Base-by-base conservation (phyloP, 1,139 yeast genomes). In the Hanseniaspora sp. region DNA sequence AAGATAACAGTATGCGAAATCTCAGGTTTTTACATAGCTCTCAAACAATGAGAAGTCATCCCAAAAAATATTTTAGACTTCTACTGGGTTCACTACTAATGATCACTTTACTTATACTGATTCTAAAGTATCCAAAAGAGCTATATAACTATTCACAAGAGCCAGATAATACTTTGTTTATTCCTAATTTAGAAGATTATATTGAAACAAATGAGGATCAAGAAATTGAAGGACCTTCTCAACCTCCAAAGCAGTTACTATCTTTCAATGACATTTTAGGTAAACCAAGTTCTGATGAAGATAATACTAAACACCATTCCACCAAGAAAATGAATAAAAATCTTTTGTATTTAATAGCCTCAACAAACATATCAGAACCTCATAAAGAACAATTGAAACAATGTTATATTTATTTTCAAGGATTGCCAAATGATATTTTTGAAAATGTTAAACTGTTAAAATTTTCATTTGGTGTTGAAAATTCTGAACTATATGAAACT, bases 181-280 rank as follows among this genome's bases (percentile, higher is more conserved):
- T 23, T 3, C 23, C 23, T 23, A 23, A 23, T 23, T 23, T 23
- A 23, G 23, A 23, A 23, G 23, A 23, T 3, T 23, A 23, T 23
- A 23, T 4, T 23, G 23, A 23, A 23, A 31, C 31, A n/a, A 28
- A 17, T 9, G 34, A 1, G 5, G 33, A 29, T 1, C 17, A 35
- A 2, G 38, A 17, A 12, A 17, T 23, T 23, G 23, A 43, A 5
- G 28, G 35, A 9, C 3, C 1, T 7, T 11, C 39, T 13, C 23
- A 30, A 13, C 12, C 45, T 13, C 7, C 37, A 9, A 51, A 38
- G 18, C 23, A 44, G 8, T 37, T 51, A 33, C 40, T 51, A 13
- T 51, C 54, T 5, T 51, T 51, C 13, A 29, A 51, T 39, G 54
- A 51, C 23, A 51, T 51, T 30, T 38, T 51, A 33, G 54, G 54